A percentile compares a stretch with the other conserved stretches of the same genome.
phyloP scores from a whole-genome alignment of 2,329 filamentous ascomycete species.

The Ceratocystiopsis sp. region DNA sequence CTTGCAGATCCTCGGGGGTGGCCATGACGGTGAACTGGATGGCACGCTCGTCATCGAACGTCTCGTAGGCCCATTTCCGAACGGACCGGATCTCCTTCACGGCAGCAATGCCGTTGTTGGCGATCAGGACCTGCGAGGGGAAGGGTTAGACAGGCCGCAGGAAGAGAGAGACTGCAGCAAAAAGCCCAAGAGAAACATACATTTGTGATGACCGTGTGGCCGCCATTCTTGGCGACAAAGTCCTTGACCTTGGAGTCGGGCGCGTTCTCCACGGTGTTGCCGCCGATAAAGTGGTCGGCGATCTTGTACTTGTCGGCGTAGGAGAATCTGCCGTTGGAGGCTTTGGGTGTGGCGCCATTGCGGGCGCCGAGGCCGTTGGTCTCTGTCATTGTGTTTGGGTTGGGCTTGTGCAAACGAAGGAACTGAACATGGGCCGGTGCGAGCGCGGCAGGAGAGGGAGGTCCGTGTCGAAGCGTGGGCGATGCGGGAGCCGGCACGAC shows the following conservation, averaged over 20 bases:
- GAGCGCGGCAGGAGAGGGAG: too few species aligned
- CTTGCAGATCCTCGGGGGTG: slow-evolving; percentile 89
- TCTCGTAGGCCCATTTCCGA: slow-evolving; percentile 99
- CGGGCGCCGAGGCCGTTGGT: slow-evolving; percentile 22
- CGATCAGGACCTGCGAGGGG: slow-evolving; percentile 66
- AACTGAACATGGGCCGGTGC: too few species aligned
- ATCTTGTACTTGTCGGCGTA: slow-evolving; percentile 71
- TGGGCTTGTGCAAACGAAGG: neutral
- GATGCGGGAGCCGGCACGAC: too few species aligned
- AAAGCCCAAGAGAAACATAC: slow-evolving; percentile 34
- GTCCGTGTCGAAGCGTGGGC: too few species aligned
- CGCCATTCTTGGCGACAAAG: slow-evolving; percentile 76
- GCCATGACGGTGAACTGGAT: slow-evolving; percentile 99
- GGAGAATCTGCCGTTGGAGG: slow-evolving; percentile 38
- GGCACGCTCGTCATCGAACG: slow-evolving; percentile 91
- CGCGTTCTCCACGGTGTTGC: slow-evolving; percentile 72
- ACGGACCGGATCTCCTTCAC: slow-evolving; percentile 99
- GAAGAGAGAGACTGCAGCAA: neutral
- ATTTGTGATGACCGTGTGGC: slow-evolving; percentile 96
- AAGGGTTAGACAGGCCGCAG: neutral
- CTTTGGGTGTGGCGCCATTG: slow-evolving; percentile 17
- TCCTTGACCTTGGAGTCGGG: slow-evolving; percentile 81
- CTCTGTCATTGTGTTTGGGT: slow-evolving; percentile 32
- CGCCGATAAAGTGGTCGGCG: slow-evolving; percentile 89
- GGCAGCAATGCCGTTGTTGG: slow-evolving; percentile 98